These are phyloP conservation scores for Candida maesae DNA, from an alignment of 805 yeast genomes.

Conservation along the genomic window DNA sequence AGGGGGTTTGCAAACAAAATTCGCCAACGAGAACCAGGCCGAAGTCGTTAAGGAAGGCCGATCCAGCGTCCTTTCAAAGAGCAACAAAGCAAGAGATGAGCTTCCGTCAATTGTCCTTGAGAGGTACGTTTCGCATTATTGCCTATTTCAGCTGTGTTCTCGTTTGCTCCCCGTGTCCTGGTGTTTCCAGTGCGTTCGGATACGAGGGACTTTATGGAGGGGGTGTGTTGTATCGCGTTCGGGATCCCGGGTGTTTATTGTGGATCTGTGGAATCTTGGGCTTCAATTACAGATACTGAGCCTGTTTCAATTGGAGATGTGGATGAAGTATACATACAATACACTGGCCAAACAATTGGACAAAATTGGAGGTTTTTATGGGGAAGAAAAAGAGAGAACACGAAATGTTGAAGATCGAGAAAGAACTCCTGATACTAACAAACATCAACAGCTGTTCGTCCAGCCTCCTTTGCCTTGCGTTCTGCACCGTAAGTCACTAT, in stretches of 20 bases:
- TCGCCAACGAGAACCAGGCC: slow-evolving; percentile 8
- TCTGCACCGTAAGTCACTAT: slow-evolving; percentile 28
- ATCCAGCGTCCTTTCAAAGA: background rate
- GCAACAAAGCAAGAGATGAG: slow-evolving; percentile 12
- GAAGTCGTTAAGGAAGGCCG: slow-evolving; percentile 2
- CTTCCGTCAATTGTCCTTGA: slow-evolving; percentile 29
- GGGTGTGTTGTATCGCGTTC: too few relatives aligned
- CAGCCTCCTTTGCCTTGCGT: slow-evolving; percentile 31
- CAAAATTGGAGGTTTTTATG: too few relatives aligned
- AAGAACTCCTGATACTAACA: slow-evolving; percentile 5
- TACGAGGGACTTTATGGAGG: too few relatives aligned
- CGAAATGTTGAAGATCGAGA: too few relatives aligned
- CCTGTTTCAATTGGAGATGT: too few relatives aligned
- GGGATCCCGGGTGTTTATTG: background rate
- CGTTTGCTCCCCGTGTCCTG: background rate
- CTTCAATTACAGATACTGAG: too few relatives aligned
- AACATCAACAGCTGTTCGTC: slow-evolving; percentile 18
- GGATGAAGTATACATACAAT: too few relatives aligned
- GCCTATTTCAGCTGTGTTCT: background rate
- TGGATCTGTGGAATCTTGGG: too few relatives aligned
- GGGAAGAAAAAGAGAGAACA: too few relatives aligned
- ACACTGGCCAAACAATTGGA: too few relatives aligned
- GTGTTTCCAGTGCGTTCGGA: too few relatives aligned
- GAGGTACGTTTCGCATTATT: slow-evolving; percentile 19
- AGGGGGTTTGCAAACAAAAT: slow-evolving; percentile 6